Evolutionary conservation across 768 basidiomycete genomes (phyloP).

Genomic region (Pisolithus marmoratus): DNA sequence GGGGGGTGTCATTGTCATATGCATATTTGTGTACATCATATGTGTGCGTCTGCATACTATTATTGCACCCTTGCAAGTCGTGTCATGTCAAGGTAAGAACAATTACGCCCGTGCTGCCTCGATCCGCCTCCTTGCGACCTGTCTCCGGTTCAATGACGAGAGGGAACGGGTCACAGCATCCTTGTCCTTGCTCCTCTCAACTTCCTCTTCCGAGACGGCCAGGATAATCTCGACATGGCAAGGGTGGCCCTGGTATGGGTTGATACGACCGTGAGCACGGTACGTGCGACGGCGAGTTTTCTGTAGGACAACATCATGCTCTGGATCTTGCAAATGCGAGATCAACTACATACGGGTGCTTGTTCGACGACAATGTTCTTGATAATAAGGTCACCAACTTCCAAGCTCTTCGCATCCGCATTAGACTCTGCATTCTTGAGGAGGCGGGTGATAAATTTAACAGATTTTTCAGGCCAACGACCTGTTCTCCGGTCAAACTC

Average conservation of each 20-base stretch:
- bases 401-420: slow-evolving; percentile 95
- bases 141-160: slow-evolving; percentile 74
- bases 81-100: slow-evolving; percentile 12
- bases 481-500: slow-evolving; percentile 40
- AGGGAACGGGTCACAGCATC: slow-evolving; percentile 44
- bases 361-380: slow-evolving; percentile 98
- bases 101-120: slow-evolving; percentile 69
- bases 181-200: slow-evolving; percentile 91
- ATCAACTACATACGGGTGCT: slow-evolving; percentile 73
- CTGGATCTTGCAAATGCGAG: neutral
- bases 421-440: slow-evolving; percentile 99
- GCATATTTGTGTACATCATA: slow-evolving; percentile 27
- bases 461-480: slow-evolving; percentile 99
- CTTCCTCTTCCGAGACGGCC: slow-evolving; percentile 68
- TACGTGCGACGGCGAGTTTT: slow-evolving; percentile 99
- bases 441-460: slow-evolving; percentile 89
- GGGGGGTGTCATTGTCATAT: slow-evolving; percentile 19
- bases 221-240: slow-evolving; percentile 96
- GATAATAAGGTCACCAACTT: slow-evolving; percentile 87
- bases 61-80: slow-evolving; percentile 11
- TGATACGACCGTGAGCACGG: slow-evolving; percentile 96
- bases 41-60: slow-evolving; percentile 12
- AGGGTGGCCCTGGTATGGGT: slow-evolving; percentile 98
- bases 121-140: slow-evolving; percentile 82
- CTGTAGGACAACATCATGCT: slow-evolving; percentile 31